phyloP scores from a whole-genome alignment of 805 yeast species.

The Pichia manshurica region DNA sequence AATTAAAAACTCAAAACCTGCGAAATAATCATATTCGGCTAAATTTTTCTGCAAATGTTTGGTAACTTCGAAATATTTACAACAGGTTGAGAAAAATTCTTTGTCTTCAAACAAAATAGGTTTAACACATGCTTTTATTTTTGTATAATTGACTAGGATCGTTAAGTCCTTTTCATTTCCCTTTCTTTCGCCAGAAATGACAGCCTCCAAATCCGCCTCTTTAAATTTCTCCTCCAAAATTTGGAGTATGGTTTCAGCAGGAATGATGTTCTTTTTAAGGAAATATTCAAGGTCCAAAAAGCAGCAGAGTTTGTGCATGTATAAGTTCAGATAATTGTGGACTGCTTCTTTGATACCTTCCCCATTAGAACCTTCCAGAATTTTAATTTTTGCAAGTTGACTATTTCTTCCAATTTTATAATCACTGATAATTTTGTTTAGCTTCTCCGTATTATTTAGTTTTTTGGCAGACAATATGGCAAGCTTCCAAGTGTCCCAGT shows the following conservation, averaged over 20 bases:
- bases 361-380: conserved; percentile 9
- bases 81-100: conserved; percentile 29
- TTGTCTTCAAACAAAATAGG: conserved; percentile 18
- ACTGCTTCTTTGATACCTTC: conserved; percentile 13
- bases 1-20: conserved; percentile 61
- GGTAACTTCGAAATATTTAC: conserved; percentile 37
- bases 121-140: conserved; percentile 37
- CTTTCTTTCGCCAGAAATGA: conserved; percentile 11
- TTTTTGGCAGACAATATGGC: conserved; percentile 41
- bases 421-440: conserved; percentile 27
- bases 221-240: conserved; percentile 13
- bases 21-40: conserved; percentile 61
- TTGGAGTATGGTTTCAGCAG: neutral
- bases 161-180: conserved; percentile 21
- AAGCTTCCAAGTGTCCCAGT: conserved; percentile 69
- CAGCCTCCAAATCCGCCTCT: conserved; percentile 9
- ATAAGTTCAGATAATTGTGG: conserved; percentile 38
- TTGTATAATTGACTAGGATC: conserved; percentile 32
- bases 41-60: conserved; percentile 34
- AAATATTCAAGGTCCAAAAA: conserved; percentile 46
- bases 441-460: conserved; percentile 31
- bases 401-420: conserved; percentile 48
- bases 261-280: neutral
- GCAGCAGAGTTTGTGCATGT: conserved; percentile 59
- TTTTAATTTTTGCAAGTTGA: conserved; percentile 46